Base-by-base conservation (phyloP, 2,329 filamentous ascomycete species). In the Didymella pinodella region DNA sequence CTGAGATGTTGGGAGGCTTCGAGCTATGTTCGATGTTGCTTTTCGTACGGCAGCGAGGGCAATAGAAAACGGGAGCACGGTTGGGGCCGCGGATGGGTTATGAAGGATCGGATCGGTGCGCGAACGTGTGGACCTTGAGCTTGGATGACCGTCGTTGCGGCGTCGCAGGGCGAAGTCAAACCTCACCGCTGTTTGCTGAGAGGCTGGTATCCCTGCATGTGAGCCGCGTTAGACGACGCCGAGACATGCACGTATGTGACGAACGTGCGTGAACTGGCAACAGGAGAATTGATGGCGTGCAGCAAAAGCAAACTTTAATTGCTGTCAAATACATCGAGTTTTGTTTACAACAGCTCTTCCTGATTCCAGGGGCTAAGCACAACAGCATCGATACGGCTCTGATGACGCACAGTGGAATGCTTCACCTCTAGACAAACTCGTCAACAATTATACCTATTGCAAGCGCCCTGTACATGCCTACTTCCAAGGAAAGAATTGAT, bases 91-190 rank as follows among this genome's bases (percentile, higher is more conserved):
- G 16, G 36, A 61, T 36, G 52, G 44, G 38, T 45, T 57, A 50
- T 57, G 25, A 43, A 44, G 49, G 49, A 50, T 45, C 43, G 48
- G 48, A 51, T 64, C 57, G 61, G 57, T 61, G 60, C 64, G 67
- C 65, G 67, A 71, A 71, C 68, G 63, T 67, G 68, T 71, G 68
- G 68, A 71, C 65, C 60, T 59, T 29, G 47, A 31, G 51, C 57
- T 45, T 49, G 49, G 45, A 43, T 50, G 56, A 59, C 54, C 56
- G 56, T 54, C 56, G 51, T 47, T 40, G 55, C 26, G 40, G 47
- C 51, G 57, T 55, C 51, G 34, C 48, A 20, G 36, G 55, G 31
- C 61, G 66, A 63, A 16, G 59, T 65, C 59, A 67, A 67, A 57
- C 57, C 50, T 62, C 65, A 65, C 63, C 61, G 62, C 64, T 63